These are phyloP conservation scores for Penicillium fimorum DNA, from an alignment of 495 filamentous ascomycete genomes.

Conservation along the genomic window DNA sequence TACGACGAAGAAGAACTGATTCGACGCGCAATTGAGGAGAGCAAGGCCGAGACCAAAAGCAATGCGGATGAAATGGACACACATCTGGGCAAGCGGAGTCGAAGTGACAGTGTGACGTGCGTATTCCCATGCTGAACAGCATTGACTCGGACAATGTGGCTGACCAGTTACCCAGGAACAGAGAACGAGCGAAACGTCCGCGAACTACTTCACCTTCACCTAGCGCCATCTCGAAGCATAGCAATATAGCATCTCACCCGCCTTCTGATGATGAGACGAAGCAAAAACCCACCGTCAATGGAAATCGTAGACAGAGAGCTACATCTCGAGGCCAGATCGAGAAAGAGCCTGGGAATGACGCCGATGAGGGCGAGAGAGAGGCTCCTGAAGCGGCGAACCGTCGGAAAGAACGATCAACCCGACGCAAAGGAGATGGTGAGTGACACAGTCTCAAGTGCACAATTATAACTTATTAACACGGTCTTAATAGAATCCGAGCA, in stretches of 20 bases:
- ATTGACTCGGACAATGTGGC: slow-evolving; percentile 14
- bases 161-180: slow-evolving; percentile 44
- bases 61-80: slow-evolving; percentile 48
- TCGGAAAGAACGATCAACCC: slow-evolving; percentile 70
- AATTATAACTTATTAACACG: slow-evolving; percentile 10
- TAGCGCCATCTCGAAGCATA: slow-evolving; percentile 53
- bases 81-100: slow-evolving; percentile 73
- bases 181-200: slow-evolving; percentile 62
- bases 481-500: slow-evolving; percentile 34
- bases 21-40: slow-evolving; percentile 88
- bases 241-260: slow-evolving; percentile 45
- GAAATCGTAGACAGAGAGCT: slow-evolving; percentile 63
- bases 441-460: slow-evolving; percentile 1
- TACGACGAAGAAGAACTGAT: slow-evolving; percentile 94
- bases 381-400: slow-evolving; percentile 68
- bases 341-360: slow-evolving; percentile 65
- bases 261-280: slow-evolving; percentile 72
- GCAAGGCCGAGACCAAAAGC: slow-evolving; percentile 65
- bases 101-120: slow-evolving; percentile 93
- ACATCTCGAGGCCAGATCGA: slow-evolving; percentile 66
- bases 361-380: slow-evolving; percentile 61
- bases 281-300: slow-evolving; percentile 45
- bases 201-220: slow-evolving; percentile 73
- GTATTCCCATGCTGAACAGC: slow-evolving; percentile 29
- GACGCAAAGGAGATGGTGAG: slow-evolving; percentile 74